A percentile compares a stretch with the other conserved stretches of the same genome.
Conservation (phyloP, 75 land plant species). For the Cryptomeria japonica region DNA sequence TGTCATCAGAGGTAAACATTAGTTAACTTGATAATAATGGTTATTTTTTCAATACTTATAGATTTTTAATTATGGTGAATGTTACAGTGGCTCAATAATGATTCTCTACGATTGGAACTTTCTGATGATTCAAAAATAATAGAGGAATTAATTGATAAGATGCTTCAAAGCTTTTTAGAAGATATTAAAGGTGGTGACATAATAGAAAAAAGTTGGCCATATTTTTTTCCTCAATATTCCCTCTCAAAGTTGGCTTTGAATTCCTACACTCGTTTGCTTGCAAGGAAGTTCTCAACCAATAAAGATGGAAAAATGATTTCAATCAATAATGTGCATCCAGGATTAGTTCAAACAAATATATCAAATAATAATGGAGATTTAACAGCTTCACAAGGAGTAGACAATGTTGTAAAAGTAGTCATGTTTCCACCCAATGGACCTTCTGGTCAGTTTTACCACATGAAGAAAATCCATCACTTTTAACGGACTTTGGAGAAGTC, state of each 20-base stretch:
- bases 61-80: background rate
- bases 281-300: background rate
- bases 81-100: slow-evolving; percentile 23
- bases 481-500: too few species aligned
- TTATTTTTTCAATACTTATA: background rate
- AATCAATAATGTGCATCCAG: slow-evolving; percentile 21
- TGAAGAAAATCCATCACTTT: too few species aligned
- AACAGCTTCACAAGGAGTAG: slow-evolving; percentile 19
- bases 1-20: too few species aligned
- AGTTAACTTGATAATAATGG: background rate
- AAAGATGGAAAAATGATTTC: background rate
- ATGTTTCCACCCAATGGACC: slow-evolving; percentile 19
- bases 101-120: slow-evolving; percentile 16
- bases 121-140: slow-evolving; percentile 7
- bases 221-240: slow-evolving; percentile 10
- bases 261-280: slow-evolving; percentile 33
- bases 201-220: slow-evolving; percentile 27
- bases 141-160: slow-evolving; percentile 24
- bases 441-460: slow-evolving; percentile 4
- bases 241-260: slow-evolving; percentile 45
- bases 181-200: slow-evolving; percentile 19
- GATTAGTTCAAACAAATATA: slow-evolving; percentile 12
- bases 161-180: slow-evolving; percentile 23
- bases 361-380: slow-evolving; percentile 1
- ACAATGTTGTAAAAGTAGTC: slow-evolving; percentile 22